Percentiles rank a stretch among this genome's conserved stretches.
phyloP scores from a whole-genome alignment of 2,329 filamentous ascomycete genomes.

The Talaromyces sp. region DNA sequence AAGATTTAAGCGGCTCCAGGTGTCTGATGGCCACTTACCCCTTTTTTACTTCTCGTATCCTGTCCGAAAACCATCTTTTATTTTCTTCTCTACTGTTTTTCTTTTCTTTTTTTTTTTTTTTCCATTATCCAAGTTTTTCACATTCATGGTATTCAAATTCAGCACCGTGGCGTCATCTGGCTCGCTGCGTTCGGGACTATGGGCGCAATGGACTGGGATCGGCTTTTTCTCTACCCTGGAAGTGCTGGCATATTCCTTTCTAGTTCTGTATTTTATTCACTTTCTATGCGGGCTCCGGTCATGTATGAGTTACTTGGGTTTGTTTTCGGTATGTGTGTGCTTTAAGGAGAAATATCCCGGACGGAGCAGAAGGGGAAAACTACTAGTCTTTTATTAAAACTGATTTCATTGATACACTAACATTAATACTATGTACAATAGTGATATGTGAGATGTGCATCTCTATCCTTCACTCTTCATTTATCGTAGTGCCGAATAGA shows the following conservation, averaged over 20 bases:
- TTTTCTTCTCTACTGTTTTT: background rate
- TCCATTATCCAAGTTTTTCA: conserved; percentile 1
- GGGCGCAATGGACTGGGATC: conserved; percentile 16
- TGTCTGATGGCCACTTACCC: background rate
- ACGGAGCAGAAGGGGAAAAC: background rate
- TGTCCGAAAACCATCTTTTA: background rate
- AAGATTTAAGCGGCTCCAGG: conserved; percentile 25
- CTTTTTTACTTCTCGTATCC: background rate
- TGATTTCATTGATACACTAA: background rate
- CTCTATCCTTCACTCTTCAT: conserved; percentile 19
- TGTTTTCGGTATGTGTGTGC: conserved; percentile 1
- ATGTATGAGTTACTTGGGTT: conserved; percentile 9
- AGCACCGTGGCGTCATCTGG: conserved; percentile 13
- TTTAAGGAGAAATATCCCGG: background rate
- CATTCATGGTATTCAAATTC: conserved; percentile 8
- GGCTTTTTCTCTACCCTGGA: conserved; percentile 13
- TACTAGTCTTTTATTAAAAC: background rate
- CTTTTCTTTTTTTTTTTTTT: background rate
- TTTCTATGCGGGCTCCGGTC: conserved; percentile 1
- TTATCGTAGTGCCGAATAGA: conserved; percentile 63
- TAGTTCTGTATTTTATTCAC: conserved; percentile 10
- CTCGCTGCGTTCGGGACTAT: conserved; percentile 13
- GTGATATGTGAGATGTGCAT: background rate
- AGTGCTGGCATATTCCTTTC: conserved; percentile 18
- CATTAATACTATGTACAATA: background rate